Conservation (phyloP, 228 moss, liverwort and hornwort genomes). For the Sphagnum magellanicum region DNA sequence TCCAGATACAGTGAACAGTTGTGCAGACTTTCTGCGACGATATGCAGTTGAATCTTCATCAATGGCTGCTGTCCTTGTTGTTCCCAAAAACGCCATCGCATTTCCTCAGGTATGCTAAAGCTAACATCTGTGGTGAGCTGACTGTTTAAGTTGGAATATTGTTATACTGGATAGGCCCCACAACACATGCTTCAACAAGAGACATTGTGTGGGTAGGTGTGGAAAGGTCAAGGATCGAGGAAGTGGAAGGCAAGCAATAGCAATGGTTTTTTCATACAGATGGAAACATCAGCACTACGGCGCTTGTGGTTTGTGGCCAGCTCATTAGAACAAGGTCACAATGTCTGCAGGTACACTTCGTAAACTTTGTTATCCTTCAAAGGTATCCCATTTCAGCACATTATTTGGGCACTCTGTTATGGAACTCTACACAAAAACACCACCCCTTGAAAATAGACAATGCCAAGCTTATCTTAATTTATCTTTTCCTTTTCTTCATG, state of each 20-base stretch:
- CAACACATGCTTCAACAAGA: slow-evolving; percentile 1
- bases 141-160: neutral
- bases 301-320: slow-evolving; percentile 89
- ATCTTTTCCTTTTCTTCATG: neutral
- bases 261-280: slow-evolving; percentile 84
- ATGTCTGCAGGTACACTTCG: slow-evolving; percentile 48
- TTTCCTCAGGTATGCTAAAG: slow-evolving; percentile 71
- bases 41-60: slow-evolving; percentile 80
- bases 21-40: slow-evolving; percentile 71
- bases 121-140: neutral
- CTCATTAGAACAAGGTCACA: slow-evolving; percentile 65
- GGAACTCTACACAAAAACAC: too few species aligned
- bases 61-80: slow-evolving; percentile 76
- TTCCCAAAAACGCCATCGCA: slow-evolving; percentile 77
- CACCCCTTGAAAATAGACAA: too few species aligned
- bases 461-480: too few species aligned
- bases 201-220: slow-evolving; percentile 48
- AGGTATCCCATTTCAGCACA: too few species aligned
- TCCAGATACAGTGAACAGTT: slow-evolving; percentile 79
- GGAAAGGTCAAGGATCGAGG: slow-evolving; percentile 88
- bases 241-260: slow-evolving; percentile 80
- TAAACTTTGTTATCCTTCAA: neutral
- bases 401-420: too few species aligned
- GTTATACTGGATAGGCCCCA: too few species aligned
- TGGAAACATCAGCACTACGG: slow-evolving; percentile 59